phyloP scores from a whole-genome alignment of 345 rosid genomes.

The Citrus hindsii region DNA sequence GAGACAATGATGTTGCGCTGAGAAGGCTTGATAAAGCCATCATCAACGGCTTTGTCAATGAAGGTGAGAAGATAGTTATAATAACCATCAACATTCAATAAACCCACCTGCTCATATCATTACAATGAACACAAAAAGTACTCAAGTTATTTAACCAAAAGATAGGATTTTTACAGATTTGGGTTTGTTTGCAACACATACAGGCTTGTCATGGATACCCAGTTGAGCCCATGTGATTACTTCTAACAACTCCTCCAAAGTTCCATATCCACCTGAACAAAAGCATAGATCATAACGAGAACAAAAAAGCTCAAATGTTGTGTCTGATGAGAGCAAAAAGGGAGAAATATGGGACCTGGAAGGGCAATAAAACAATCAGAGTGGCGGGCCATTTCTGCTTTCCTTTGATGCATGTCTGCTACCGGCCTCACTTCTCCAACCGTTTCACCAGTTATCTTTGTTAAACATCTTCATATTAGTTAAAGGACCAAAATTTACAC shows the following conservation, averaged over 20 bases:
- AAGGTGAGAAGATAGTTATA: conserved; percentile 74
- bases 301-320: background rate
- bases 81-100: conserved; percentile 93
- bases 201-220: conserved; percentile 95
- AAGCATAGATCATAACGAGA: background rate
- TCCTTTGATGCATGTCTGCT: conserved; percentile 95
- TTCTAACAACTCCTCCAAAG: conserved; percentile 84
- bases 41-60: conserved; percentile 97
- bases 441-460: conserved; percentile 65
- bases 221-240: conserved; percentile 95
- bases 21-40: conserved; percentile 88
- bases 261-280: conserved; percentile 86
- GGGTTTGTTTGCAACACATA: conserved; percentile 26
- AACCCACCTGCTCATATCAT: conserved; percentile 65
- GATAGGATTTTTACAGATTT: background rate
- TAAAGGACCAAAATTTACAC: background rate
- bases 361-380: conserved; percentile 95
- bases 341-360: conserved; percentile 57
- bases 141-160: background rate
- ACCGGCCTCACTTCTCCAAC: conserved; percentile 86
- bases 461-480: background rate
- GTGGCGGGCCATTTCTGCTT: conserved; percentile 95
- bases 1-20: conserved; percentile 87
- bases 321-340: background rate
- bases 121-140: background rate